Conservation (phyloP, 2,329 filamentous ascomycete genomes). For the Sarocladiaceae sp. region DNA sequence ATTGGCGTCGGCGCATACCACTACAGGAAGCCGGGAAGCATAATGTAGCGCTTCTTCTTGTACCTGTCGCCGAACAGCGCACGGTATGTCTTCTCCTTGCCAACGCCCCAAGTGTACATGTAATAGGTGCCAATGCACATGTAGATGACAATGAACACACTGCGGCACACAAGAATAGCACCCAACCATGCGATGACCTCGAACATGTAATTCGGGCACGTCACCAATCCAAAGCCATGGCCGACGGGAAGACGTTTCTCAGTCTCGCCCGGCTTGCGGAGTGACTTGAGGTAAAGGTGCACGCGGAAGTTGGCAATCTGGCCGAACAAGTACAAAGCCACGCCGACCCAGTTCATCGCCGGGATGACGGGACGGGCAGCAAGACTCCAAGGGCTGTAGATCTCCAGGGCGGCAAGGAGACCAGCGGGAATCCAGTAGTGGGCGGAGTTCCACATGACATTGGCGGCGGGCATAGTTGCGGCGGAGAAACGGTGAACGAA, state of each 20-base stretch:
- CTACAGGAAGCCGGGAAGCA: conserved; percentile 75
- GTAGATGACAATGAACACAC: conserved; percentile 75
- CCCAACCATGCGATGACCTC: conserved; percentile 85
- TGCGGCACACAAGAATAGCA: conserved; percentile 73
- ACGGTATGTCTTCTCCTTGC: conserved; percentile 88
- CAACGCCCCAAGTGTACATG: conserved; percentile 85
- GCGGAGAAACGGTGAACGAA: conserved; percentile 94
- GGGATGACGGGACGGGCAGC: conserved; percentile 51
- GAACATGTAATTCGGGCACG: conserved; percentile 96
- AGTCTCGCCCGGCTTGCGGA: conserved; percentile 75
- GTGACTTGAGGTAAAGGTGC: conserved; percentile 71
- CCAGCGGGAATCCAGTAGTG: conserved; percentile 93
- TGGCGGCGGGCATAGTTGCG: conserved; percentile 85
- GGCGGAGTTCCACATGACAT: conserved; percentile 91
- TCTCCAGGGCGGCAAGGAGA: conserved; percentile 74
- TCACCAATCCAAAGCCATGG: conserved; percentile 80
- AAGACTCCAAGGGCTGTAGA: conserved; percentile 72
- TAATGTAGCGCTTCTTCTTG: conserved; percentile 85
- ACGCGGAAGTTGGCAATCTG: conserved; percentile 78
- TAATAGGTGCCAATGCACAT: conserved; percentile 66
- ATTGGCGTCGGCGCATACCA: not conserved
- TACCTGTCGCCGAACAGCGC: conserved; percentile 91
- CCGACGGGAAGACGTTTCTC: conserved; percentile 86
- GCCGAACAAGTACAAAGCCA: conserved; percentile 70
- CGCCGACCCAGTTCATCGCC: conserved; percentile 58